Base-by-base conservation (phyloP, 495 filamentous ascomycete genomes). In the Diplogelasinospora grovesii region DNA sequence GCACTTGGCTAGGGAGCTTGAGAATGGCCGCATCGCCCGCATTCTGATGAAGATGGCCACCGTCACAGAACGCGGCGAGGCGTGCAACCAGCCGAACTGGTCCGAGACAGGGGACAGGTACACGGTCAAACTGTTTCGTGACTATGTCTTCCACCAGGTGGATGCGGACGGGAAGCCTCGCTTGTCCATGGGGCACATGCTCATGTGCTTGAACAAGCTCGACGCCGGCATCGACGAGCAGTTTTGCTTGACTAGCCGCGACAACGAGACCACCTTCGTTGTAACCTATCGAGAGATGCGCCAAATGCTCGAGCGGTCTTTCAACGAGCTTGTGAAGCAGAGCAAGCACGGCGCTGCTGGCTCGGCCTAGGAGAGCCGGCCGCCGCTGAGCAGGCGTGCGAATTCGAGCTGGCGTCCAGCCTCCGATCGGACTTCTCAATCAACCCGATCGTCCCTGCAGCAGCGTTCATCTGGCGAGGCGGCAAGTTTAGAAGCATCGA, bases 131-230 rank as follows among this genome's bases (percentile, higher is more conserved):
- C 71, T 98, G 22, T 96, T 97, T 71, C 80, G 92, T 29, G 93
- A 98, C 61, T 96, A 93, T 45, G 83, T 96, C 36, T 98, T 96
- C 63, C 92, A 98, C 60, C 87, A 90, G 41, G 87, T 95, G 18
- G 87, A 96, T 51, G 73, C 77, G 19, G 73, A 86, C 43, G 87
- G 85, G 9, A 81, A 84, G 15, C 82, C 92, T 0, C 81, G 85
- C 5, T 64, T 92, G 3, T 82, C 93, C 53, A 70, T 96, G 20
- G 89, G 80, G 0, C 89, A 97, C 64, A 81, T 97, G 28, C 51
- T 97, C 14, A 70, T 67, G 21, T 87, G 81, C 54, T 52, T 98
- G 50, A 95, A 89, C 62, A 95, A 95, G 59, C 68, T 98, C 33
- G 92, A 98, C 63, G 89, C 86, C 2, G 89, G 89, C 7, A 69